phyloP scores from a whole-genome alignment of 2,329 filamentous ascomycete genomes.

The Diaporthe nobilis region DNA sequence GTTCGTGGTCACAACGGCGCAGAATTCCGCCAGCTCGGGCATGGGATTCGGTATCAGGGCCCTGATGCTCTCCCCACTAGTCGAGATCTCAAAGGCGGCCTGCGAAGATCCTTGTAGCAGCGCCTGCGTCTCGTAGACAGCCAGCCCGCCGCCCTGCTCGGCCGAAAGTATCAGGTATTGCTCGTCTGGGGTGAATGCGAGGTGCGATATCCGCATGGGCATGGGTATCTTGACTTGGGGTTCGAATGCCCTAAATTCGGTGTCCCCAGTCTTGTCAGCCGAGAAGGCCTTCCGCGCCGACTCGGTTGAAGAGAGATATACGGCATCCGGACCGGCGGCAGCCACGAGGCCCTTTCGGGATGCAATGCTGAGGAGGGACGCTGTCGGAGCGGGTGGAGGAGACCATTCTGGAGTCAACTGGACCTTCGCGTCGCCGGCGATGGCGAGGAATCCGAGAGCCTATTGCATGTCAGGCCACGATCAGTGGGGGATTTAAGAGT shows the following conservation, averaged over 20 bases:
- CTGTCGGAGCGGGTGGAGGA: conserved; percentile 79
- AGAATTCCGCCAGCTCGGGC: conserved; percentile 78
- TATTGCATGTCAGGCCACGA: conserved; percentile 45
- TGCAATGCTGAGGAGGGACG: conserved; percentile 88
- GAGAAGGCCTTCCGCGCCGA: conserved; percentile 83
- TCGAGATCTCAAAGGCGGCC: conserved; percentile 81
- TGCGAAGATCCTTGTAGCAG: conserved; percentile 77
- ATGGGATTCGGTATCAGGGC: conserved; percentile 86
- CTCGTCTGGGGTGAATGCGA: conserved; percentile 93
- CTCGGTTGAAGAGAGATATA: conserved; percentile 84
- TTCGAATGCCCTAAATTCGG: conserved; percentile 77
- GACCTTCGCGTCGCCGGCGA: conserved; percentile 86
- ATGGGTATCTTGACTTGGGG: conserved; percentile 82
- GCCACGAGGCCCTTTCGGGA: conserved; percentile 85
- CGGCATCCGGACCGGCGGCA: conserved; percentile 85
- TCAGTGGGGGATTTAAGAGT: background rate
- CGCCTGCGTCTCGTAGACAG: conserved; percentile 82
- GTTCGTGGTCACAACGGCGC: conserved; percentile 83
- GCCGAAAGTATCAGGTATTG: conserved; percentile 86
- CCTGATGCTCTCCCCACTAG: conserved; percentile 81
- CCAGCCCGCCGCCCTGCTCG: conserved; percentile 84
- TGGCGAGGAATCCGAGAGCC: conserved; percentile 85
- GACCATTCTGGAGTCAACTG: conserved; percentile 86
- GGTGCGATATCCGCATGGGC: conserved; percentile 84
- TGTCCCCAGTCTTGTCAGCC: conserved; percentile 69